Conservation (phyloP, 331 rosid genomes). For the Rhamnella rubrinervis region DNA sequence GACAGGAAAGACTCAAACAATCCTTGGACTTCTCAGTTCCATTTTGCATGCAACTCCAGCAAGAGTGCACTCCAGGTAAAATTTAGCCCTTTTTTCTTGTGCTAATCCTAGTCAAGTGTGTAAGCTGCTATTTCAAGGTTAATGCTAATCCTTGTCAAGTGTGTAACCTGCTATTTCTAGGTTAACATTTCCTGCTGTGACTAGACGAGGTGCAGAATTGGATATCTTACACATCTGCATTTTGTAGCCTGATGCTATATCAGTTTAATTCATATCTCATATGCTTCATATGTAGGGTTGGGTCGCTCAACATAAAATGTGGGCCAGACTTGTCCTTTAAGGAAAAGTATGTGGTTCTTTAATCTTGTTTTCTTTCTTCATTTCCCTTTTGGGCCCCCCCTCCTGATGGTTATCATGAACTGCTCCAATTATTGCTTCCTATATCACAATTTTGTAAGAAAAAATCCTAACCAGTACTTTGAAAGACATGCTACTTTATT, state of each 20-base stretch:
- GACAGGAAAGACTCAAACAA: slow-evolving; percentile 96
- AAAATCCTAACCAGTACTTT: not conserved
- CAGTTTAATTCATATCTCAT: slow-evolving; percentile 10
- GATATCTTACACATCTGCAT: not conserved
- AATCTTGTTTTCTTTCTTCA: not conserved
- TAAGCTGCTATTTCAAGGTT: not conserved
- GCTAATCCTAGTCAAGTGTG: slow-evolving; percentile 9
- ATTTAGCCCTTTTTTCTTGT: not conserved
- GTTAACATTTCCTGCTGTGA: slow-evolving; percentile 9
- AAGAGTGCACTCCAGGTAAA: slow-evolving; percentile 77
- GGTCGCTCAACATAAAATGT: slow-evolving; percentile 47
- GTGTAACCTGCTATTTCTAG: slow-evolving; percentile 4
- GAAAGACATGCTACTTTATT: not conserved
- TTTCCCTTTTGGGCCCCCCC: too few species aligned
- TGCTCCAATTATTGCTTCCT: not conserved
- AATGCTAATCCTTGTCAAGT: slow-evolving; percentile 6
- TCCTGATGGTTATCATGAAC: not conserved
- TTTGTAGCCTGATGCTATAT: not conserved
- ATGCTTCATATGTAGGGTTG: slow-evolving; percentile 48
- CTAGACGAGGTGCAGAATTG: slow-evolving; percentile 12
- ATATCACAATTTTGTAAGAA: too few species aligned
- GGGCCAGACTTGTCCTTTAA: slow-evolving; percentile 53
- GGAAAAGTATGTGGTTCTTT: slow-evolving; percentile 61
- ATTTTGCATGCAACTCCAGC: slow-evolving; percentile 93
- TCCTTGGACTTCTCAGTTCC: slow-evolving; percentile 87